Evolutionary conservation across 2,329 filamentous ascomycete genomes (phyloP), one percentile per base, ranked within the genome.

Genomic region (Lasiodiplodia citricola): DNA sequence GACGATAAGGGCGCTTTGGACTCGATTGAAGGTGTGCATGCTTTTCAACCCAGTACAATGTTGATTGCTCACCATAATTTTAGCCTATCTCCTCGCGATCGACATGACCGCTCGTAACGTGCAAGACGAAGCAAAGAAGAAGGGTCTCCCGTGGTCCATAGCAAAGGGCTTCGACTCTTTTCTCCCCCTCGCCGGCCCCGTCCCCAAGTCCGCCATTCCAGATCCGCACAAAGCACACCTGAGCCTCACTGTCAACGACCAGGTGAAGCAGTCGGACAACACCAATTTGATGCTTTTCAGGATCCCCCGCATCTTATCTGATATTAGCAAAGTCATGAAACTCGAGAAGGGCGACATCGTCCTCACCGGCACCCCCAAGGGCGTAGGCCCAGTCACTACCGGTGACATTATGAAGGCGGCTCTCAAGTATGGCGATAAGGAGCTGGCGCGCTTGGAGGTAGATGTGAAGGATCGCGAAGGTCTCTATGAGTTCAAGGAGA

Each of bases 101-200:
- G 96, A 99, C 82, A 96, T 99, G 93, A 99, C 96, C 11, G 96
- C 92, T 0, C 92, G 96, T 73, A 98, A 98, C 81, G 88, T 93
- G 7, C 96, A 99, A 83, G 92, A 97, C 75, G 94, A 97, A 83
- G 95, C 95, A 72, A 99, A 98, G 88, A 93, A 92, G 83, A 97
- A 96, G 85, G 94, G 96, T 44, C 89, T 98, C 18, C 96, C 96
- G 8, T 99, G 96, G 96, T 90, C 90, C 75, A 97, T 97, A 73
- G 91, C 93, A 74, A 99, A 99, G 85, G 96, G 96, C 57, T 99
- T 98, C 79, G 96, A 99, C 80, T 98, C 96, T 3, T 99, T 99
- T 84, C 86, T 97, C 64, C 96, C 96, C 69, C 87, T 99, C 76
- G 93, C 91, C 79, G 85, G 91, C 72, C 85, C 92, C 67, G 96